A percentile compares a stretch with the other conserved stretches of the same genome.
Evolutionary conservation across 208 protist genomes (phyloP).

Genomic region (Leishmania arabica): DNA sequence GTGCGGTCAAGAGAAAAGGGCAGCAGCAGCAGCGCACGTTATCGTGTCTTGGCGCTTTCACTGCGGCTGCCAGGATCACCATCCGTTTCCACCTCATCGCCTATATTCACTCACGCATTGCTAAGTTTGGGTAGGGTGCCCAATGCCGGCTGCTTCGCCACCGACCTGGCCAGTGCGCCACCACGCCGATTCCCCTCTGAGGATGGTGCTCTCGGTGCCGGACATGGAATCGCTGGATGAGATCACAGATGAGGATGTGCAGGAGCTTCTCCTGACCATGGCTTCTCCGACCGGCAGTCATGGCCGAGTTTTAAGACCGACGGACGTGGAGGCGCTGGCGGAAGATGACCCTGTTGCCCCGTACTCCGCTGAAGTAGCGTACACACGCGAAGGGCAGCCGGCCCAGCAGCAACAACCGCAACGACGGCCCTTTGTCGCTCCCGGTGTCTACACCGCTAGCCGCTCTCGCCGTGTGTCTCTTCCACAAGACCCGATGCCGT

Average conservation of each 20-base stretch:
- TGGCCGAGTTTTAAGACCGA: not conserved
- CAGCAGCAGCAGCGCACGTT: not conserved
- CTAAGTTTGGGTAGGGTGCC: not conserved
- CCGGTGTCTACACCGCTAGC: not conserved
- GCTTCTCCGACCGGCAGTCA: not conserved
- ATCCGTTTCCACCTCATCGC: not conserved
- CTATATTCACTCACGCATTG: not conserved
- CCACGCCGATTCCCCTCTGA: conserved; percentile 2
- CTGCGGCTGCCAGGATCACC: too few species aligned
- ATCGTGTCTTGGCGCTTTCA: not conserved
- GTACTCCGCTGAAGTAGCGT: not conserved
- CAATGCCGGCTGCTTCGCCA: conserved; percentile 2
- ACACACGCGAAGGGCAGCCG: not conserved
- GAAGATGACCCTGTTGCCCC: not conserved
- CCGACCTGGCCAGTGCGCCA: not conserved
- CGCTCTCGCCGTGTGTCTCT: conserved; percentile 1
- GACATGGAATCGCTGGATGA: conserved; percentile 38
- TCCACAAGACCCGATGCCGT: conserved; percentile 5
- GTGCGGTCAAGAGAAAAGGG: not conserved
- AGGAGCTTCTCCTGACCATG: conserved; percentile 28
- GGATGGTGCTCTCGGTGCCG: conserved; percentile 27
- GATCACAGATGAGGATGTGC: conserved; percentile 36
- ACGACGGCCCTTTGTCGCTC: not conserved
- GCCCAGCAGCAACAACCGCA: not conserved
- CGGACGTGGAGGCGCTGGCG: not conserved